A percentile compares a stretch with the other conserved stretches of the same genome.
phyloP scores from a whole-genome alignment of 352 stramenopile species.

The Poterioochromonas sp. region DNA sequence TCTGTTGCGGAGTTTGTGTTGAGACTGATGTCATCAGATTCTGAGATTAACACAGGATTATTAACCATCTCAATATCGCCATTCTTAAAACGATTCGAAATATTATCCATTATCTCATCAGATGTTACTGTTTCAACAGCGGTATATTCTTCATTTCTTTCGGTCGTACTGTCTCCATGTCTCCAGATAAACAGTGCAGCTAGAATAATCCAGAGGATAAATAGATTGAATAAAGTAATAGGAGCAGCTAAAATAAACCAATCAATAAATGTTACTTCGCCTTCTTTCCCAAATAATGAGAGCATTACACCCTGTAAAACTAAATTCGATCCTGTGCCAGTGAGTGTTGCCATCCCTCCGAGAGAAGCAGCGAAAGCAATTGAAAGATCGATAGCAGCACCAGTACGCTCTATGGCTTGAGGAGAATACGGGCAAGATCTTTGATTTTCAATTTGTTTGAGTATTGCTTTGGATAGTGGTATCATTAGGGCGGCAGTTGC shows the following conservation, averaged over 20 bases:
- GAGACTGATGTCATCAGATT: too few species aligned
- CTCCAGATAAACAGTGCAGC: neutral
- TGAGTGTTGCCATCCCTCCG: neutral
- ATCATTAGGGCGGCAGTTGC: neutral
- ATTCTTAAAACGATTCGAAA: too few species aligned
- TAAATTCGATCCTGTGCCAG: neutral
- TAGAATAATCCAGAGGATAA: neutral
- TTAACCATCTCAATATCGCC: too few species aligned
- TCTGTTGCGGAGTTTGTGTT: too few species aligned
- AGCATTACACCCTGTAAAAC: neutral
- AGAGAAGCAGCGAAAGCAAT: constrained; percentile 1
- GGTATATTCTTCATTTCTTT: too few species aligned
- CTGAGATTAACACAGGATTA: too few species aligned
- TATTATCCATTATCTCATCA: too few species aligned
- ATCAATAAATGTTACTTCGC: neutral
- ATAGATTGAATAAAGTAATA: neutral
- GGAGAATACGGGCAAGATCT: neutral
- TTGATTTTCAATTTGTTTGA: neutral
- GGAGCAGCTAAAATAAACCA: neutral
- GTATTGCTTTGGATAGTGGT: neutral
- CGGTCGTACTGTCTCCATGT: too few species aligned
- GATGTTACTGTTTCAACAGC: too few species aligned
- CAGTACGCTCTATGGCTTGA: neutral
- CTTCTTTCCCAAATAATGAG: neutral
- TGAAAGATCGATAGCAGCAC: neutral